Percentiles rank a stretch among this genome's conserved stretches.
Conservation (phyloP, 805 yeast species). For the Candida corydali region DNA sequence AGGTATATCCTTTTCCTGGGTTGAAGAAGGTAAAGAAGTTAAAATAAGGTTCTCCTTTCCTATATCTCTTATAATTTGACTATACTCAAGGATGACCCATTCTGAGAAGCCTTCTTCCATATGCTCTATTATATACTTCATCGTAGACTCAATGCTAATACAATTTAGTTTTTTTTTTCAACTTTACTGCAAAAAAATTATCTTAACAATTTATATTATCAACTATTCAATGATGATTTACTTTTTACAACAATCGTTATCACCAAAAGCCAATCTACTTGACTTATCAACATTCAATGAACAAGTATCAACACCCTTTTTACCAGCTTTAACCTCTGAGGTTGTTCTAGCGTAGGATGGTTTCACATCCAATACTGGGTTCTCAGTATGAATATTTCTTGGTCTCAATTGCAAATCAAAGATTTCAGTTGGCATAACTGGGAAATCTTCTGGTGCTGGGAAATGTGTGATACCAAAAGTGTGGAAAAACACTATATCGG, state of each 20-base stretch:
- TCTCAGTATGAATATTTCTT: conserved; percentile 71
- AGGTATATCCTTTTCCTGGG: conserved; percentile 66
- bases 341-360: conserved; percentile 52
- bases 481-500: conserved; percentile 73
- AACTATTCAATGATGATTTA: too few species aligned
- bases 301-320: conserved; percentile 29
- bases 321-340: conserved; percentile 34
- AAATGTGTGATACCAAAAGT: conserved; percentile 82
- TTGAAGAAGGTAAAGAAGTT: conserved; percentile 67
- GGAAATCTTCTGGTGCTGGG: conserved; percentile 90
- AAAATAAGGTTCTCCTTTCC: conserved; percentile 72
- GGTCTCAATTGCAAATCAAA: conserved; percentile 73
- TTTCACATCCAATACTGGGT: conserved; percentile 71
- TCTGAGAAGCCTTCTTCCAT: conserved; percentile 97
- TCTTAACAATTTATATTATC: too few species aligned
- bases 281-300: conserved; percentile 35
- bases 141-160: conserved; percentile 17
- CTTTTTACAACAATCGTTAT: conserved; percentile 14
- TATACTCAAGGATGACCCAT: conserved; percentile 89
- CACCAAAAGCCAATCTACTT: conserved; percentile 36
- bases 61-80: conserved; percentile 76
- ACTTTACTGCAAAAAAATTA: too few species aligned
- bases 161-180: neutral
- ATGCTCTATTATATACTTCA: conserved; percentile 94
- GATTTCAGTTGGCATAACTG: conserved; percentile 85